Conservation (phyloP, 1,284 basidiomycete genomes). For the Leccinum brunneo-olivaceum region DNA sequence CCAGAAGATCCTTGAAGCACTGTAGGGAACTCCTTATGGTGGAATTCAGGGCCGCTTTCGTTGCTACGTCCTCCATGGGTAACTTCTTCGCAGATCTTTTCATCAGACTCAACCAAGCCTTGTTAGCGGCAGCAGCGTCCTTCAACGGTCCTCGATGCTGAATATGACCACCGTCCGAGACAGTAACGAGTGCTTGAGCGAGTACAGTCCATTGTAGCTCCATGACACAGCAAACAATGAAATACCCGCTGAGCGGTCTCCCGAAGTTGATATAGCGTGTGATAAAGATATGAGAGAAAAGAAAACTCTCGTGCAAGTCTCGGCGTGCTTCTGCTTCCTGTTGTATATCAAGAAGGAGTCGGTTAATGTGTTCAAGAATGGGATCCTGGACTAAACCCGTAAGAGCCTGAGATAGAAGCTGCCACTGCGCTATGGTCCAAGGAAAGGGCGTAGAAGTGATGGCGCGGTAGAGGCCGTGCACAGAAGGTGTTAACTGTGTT, state of each 20-base stretch:
- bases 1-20: conserved; percentile 66
- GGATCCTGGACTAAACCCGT: conserved; percentile 53
- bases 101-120: conserved; percentile 69
- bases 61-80: conserved; percentile 30
- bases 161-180: conserved; percentile 24
- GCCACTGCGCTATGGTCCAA: conserved; percentile 70
- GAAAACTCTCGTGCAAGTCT: conserved; percentile 26
- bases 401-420: conserved; percentile 47
- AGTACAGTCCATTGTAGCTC: conserved; percentile 81
- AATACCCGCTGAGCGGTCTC: conserved; percentile 80
- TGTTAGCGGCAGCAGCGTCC: conserved; percentile 76
- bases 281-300: conserved; percentile 66
- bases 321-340: conserved; percentile 41
- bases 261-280: conserved; percentile 70
- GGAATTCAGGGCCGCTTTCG: conserved; percentile 38
- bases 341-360: conserved; percentile 54
- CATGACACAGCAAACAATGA: conserved; percentile 79
- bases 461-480: conserved; percentile 85
- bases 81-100: conserved; percentile 41
- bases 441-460: conserved; percentile 71
- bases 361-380: conserved; percentile 64
- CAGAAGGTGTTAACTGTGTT: conserved; percentile 70
- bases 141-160: conserved; percentile 35
- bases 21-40: conserved; percentile 59
- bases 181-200: conserved; percentile 64